phyloP scores from a whole-genome alignment of 768 basidiomycete genomes.

The Hysterangium stoloniferum region DNA sequence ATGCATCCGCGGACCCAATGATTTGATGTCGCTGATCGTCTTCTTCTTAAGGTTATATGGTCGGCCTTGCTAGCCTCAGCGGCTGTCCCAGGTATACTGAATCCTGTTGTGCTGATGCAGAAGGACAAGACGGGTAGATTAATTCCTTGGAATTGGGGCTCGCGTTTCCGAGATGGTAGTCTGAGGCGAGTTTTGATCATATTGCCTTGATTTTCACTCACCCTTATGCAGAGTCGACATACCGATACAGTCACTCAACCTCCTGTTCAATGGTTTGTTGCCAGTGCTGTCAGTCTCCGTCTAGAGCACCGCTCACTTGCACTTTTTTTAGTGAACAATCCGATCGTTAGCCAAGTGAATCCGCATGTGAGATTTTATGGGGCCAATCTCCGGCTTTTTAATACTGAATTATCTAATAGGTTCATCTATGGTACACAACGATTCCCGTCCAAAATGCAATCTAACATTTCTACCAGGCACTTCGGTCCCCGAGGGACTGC shows the following conservation, averaged over 20 bases:
- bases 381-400: constrained; percentile 46
- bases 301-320: constrained; percentile 2
- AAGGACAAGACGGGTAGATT: constrained; percentile 74
- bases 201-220: neutral
- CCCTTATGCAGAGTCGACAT: constrained; percentile 68
- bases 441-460: neutral
- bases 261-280: constrained; percentile 74
- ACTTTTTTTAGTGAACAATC: constrained; percentile 62
- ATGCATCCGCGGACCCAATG: constrained; percentile 31
- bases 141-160: constrained; percentile 93
- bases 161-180: constrained; percentile 89
- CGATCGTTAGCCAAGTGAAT: constrained; percentile 92
- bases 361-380: constrained; percentile 32
- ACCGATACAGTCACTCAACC: constrained; percentile 78
- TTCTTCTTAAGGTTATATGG: constrained; percentile 58
- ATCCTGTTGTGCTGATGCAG: constrained; percentile 93
- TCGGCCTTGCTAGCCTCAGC: constrained; percentile 79
- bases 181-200: constrained; percentile 44
- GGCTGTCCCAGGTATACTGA: constrained; percentile 91
- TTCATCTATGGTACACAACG: constrained; percentile 46
- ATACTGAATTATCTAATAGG: constrained; percentile 19
- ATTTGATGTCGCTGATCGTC: neutral
- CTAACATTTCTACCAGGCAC: constrained; percentile 12
- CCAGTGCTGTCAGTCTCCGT: no score
- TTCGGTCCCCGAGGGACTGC: constrained; percentile 86